Evolutionary conservation across 306 rosid species (phyloP).

Genomic region (Trifolium subterraneum): DNA sequence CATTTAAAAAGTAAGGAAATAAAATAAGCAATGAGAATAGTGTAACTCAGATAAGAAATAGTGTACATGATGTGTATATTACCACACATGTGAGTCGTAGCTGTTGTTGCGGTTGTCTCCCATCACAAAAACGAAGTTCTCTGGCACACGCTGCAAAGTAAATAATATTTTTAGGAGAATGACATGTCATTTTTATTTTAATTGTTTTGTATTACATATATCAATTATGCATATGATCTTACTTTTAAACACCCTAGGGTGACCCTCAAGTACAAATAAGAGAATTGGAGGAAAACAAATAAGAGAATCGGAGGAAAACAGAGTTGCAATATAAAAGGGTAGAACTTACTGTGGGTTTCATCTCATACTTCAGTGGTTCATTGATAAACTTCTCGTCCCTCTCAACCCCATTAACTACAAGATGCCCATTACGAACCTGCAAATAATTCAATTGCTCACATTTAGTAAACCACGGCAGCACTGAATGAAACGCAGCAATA

Average conservation of each 20-base stretch:
- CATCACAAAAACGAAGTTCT: constrained; percentile 90
- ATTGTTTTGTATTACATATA: neutral
- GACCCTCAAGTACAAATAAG: neutral
- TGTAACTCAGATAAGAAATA: constrained; percentile 16
- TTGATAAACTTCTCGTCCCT: constrained; percentile 80
- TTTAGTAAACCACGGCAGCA: neutral
- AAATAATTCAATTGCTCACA: constrained; percentile 21
- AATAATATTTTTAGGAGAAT: constrained; percentile 4
- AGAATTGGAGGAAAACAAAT: neutral
- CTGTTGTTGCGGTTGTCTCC: constrained; percentile 99
- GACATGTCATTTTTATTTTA: neutral
- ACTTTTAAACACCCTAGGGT: neutral
- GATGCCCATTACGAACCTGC: constrained; percentile 91
- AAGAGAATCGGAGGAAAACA: constrained; percentile 17
- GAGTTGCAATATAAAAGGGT: neutral
- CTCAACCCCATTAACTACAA: constrained; percentile 89
- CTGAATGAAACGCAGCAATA: constrained; percentile 25
- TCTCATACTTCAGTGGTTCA: constrained; percentile 81
- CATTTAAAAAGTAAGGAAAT: constrained; percentile 34
- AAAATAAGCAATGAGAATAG: too few species aligned
- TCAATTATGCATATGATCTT: constrained; percentile 2
- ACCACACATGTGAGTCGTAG: constrained; percentile 98
- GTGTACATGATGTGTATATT: constrained; percentile 30
- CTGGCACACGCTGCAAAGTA: constrained; percentile 76
- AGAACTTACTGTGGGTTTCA: constrained; percentile 81